Base-by-base conservation (phyloP, 768 basidiomycete species). In the Piloderma croceum region DNA sequence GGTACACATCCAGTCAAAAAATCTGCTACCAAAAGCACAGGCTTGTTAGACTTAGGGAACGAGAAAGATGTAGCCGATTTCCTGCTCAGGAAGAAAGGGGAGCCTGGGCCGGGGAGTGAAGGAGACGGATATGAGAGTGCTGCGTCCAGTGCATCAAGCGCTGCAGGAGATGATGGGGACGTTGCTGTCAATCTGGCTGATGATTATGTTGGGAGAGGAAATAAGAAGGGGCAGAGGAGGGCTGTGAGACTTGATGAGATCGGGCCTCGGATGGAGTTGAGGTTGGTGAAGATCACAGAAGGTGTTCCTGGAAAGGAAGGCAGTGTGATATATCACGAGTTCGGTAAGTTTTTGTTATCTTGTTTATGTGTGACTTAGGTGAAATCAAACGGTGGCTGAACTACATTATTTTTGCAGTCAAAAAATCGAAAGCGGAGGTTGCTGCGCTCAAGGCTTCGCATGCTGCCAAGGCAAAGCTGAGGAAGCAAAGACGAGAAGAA, bases 31-130 rank as follows among this genome's bases (percentile, higher is more conserved):
- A 50, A 54, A 29, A 54, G 59, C 29, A 58, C 65, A 17, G 65
- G 68, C 3, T 55, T 90, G 19, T 69, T 91, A 13, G 81, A 99
- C 57, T 76, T 99, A 10, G 81, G 87, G 7, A 86, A 81, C 47
- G 91, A 94, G 58, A 83, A 85, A 57, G 96, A 99, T 55, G 84
- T 99, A 21, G 90, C 94, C 2, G 94, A 99, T 59, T 99, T 96
- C 58, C 62, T 99, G 51, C 72, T 98, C 27, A 67, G 89, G 21
- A 79, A 73, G 52, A 67, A 69, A 38, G 83, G 84, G 12, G 76
- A 81, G 40, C 54, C 69, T 34, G 73, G 73, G 12, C 77, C 77
- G 12, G 58, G 61, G 42, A 45, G 61, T 29, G 56, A 37, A 13
- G 73, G 79, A 33, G 64, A 68, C 36, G 79, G 87, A 17, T 84